Evolutionary conservation across 1,284 basidiomycete genomes (phyloP).

Genomic region (Athelia psychrophila): DNA sequence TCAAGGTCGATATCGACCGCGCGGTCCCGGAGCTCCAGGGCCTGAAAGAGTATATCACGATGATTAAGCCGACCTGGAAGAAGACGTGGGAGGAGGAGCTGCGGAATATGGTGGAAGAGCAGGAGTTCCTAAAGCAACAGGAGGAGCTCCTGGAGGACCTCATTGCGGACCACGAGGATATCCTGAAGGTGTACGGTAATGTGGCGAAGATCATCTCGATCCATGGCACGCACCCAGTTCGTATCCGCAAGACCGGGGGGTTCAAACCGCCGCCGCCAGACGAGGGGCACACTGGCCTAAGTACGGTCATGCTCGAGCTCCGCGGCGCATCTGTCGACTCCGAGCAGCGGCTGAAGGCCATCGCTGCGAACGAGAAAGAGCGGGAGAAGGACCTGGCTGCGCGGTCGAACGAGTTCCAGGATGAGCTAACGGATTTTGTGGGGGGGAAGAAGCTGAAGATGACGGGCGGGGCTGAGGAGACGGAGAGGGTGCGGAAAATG

Average conservation of each 20-base stretch:
- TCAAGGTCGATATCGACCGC: slow-evolving; percentile 74
- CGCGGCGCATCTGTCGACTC: slow-evolving; percentile 78
- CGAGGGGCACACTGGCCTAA: slow-evolving; percentile 61
- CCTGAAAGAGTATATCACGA: slow-evolving; percentile 83
- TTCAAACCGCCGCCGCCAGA: slow-evolving; percentile 61
- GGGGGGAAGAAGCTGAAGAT: slow-evolving; percentile 82
- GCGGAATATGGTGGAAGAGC: slow-evolving; percentile 96
- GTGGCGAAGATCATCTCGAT: slow-evolving; percentile 87
- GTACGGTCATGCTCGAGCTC: slow-evolving; percentile 85
- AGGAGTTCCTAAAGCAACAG: slow-evolving; percentile 90
- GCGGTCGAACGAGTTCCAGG: slow-evolving; percentile 76
- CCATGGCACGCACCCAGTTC: slow-evolving; percentile 47
- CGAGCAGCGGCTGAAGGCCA: slow-evolving; percentile 82
- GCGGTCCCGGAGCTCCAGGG: slow-evolving; percentile 73
- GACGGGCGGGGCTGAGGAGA: slow-evolving; percentile 94
- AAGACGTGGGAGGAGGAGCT: slow-evolving; percentile 98
- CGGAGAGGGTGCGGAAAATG: slow-evolving; percentile 80
- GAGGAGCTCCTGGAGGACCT: slow-evolving; percentile 89
- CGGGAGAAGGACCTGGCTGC: slow-evolving; percentile 72
- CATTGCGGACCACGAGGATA: slow-evolving; percentile 89
- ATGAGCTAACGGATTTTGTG: slow-evolving; percentile 83
- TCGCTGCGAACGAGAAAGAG: slow-evolving; percentile 80
- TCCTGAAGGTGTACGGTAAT: slow-evolving; percentile 81
- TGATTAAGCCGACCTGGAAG: slow-evolving; percentile 96
- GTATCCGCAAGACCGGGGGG: slow-evolving; percentile 31